Percentiles rank a stretch among this genome's conserved stretches.
phyloP scores from a whole-genome alignment of 768 basidiomycete species.

The Leccinum subgranulosum region DNA sequence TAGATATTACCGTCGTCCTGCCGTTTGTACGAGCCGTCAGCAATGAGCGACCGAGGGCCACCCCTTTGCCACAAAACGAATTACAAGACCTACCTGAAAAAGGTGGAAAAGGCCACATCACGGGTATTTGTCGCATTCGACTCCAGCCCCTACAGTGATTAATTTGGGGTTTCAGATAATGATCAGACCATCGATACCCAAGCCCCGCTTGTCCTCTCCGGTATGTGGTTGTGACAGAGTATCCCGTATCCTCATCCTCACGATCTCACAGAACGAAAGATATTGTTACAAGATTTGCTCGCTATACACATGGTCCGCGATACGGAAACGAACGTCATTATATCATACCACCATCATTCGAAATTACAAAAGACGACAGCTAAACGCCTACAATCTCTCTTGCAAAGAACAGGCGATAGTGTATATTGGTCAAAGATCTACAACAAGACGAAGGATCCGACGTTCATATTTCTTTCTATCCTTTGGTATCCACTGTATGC shows the following conservation, averaged over 20 bases:
- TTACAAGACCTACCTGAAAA: not conserved
- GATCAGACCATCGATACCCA: constrained; percentile 34
- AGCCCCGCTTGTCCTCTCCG: constrained; percentile 26
- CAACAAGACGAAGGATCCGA: constrained; percentile 29
- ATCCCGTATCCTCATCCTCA: not conserved
- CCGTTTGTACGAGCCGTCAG: constrained; percentile 40
- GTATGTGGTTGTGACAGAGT: constrained; percentile 1
- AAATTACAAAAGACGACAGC: constrained; percentile 26
- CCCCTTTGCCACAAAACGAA: constrained; percentile 19
- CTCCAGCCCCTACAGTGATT: not conserved
- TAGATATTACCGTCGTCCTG: constrained; percentile 44
- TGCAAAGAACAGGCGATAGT: constrained; percentile 33
- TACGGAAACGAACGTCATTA: constrained; percentile 26
- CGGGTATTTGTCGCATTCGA: constrained; percentile 13
- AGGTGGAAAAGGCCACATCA: constrained; percentile 7
- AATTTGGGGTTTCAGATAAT: constrained; percentile 9
- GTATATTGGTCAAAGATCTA: constrained; percentile 38
- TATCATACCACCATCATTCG: constrained; percentile 35
- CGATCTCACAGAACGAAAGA: constrained; percentile 12
- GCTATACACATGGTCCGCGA: constrained; percentile 39
- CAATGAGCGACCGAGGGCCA: constrained; percentile 18
- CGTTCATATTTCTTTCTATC: constrained; percentile 35
- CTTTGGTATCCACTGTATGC: constrained; percentile 61
- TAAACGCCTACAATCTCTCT: constrained; percentile 26
- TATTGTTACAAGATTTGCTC: constrained; percentile 35